A percentile compares a stretch with the other conserved stretches of the same genome.
Conservation (phyloP, 331 rosid genomes). For the Saraca asoca region DNA sequence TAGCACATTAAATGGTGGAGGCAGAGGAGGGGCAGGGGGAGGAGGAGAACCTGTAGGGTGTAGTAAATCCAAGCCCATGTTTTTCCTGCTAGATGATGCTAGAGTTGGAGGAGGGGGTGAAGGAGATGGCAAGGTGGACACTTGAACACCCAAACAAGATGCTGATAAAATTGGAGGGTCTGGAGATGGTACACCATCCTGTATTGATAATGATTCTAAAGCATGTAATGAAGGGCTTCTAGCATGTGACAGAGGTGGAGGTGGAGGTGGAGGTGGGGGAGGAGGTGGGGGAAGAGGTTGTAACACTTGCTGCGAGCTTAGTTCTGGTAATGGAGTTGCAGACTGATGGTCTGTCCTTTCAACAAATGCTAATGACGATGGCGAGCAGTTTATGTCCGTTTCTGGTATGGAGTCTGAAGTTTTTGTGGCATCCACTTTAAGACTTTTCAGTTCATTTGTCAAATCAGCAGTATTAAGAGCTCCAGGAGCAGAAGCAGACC, state of each 20-base stretch:
- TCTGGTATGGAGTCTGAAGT: conserved; percentile 51
- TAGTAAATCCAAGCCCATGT: conserved; percentile 15
- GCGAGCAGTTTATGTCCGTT: conserved; percentile 41
- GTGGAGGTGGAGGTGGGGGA: conserved; percentile 28
- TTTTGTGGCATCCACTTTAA: conserved; percentile 47
- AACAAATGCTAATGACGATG: conserved; percentile 41
- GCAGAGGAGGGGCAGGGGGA: conserved; percentile 29
- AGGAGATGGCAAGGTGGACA: conserved; percentile 2
- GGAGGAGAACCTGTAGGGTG: conserved; percentile 34
- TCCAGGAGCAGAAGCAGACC: conserved; percentile 53
- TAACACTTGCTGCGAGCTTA: conserved; percentile 38
- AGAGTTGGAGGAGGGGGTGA: conserved; percentile 31
- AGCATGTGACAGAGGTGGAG: conserved; percentile 16
- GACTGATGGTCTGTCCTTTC: conserved; percentile 45
- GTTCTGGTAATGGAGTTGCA: conserved; percentile 31
- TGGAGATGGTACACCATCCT: conserved; percentile 32
- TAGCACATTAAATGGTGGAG: conserved; percentile 39
- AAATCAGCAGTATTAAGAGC: too few relatives aligned
- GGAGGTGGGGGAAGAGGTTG: conserved; percentile 32
- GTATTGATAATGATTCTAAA: conserved; percentile 35
- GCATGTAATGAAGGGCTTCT: conserved; percentile 28
- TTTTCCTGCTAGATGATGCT: conserved; percentile 26
- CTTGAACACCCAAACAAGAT: conserved; percentile 25
- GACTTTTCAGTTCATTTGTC: conserved; percentile 52
- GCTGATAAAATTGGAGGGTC: conserved; percentile 35